A percentile compares a stretch with the other conserved stretches of the same genome.
These are phyloP conservation scores for Colletotrichum euphorbiae DNA, from an alignment of 2,329 filamentous ascomycete species.

Conservation along the genomic window DNA sequence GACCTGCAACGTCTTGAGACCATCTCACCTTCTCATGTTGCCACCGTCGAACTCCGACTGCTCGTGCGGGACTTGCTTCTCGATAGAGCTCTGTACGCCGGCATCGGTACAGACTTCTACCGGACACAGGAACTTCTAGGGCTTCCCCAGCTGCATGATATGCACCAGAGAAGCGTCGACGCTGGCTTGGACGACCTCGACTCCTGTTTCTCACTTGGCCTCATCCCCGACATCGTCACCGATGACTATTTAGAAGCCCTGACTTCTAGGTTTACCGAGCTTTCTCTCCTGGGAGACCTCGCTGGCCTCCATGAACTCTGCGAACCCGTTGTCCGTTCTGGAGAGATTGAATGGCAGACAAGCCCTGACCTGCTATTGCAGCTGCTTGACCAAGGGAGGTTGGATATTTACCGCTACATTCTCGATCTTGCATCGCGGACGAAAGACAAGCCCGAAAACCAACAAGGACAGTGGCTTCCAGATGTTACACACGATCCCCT, in stretches of 20 bases:
- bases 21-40: constrained; percentile 30
- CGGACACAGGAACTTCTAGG: constrained; percentile 37
- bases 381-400: constrained; percentile 43
- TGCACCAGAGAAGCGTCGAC: constrained; percentile 44
- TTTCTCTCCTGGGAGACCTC: constrained; percentile 44
- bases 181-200: constrained; percentile 46
- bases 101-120: constrained; percentile 43
- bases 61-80: constrained; percentile 45
- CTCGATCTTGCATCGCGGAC: constrained; percentile 46
- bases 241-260: constrained; percentile 41
- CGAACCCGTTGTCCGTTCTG: constrained; percentile 46
- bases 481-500: constrained; percentile 47
- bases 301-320: constrained; percentile 44
- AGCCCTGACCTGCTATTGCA: constrained; percentile 43
- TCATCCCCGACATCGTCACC: constrained; percentile 40
- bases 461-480: constrained; percentile 25
- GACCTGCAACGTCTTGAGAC: constrained; percentile 37
- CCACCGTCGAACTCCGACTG: constrained; percentile 44
- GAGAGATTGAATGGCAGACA: constrained; percentile 44
- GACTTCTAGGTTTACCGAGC: constrained; percentile 41
- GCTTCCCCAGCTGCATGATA: constrained; percentile 45
- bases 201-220: constrained; percentile 45
- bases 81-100: constrained; percentile 45
- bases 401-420: constrained; percentile 46
- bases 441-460: constrained; percentile 20